Base-by-base conservation (phyloP, 495 filamentous ascomycete species). In the Daldinia grandis region DNA sequence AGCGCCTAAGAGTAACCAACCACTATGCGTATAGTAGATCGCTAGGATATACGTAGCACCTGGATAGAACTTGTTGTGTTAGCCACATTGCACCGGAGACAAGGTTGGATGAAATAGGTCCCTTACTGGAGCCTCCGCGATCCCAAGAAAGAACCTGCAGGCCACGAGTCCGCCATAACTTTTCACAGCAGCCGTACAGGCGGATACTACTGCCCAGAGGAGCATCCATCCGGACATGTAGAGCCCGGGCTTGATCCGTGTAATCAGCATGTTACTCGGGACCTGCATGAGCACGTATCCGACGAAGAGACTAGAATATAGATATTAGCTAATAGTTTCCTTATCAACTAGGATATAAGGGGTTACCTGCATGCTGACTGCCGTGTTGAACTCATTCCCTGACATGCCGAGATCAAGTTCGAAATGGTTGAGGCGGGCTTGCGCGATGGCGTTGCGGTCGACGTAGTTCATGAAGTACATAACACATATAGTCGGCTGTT, bases 381-480 rank as follows among this genome's bases (percentile, higher is more conserved):
- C 80, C 4, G 83, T 80, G 54, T 86, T 82, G 63, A 81, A 88
- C 51, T 88, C 74, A 9, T 80, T 82, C 7, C 79, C 79, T 27
- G 76, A 58, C 76, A 88, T 80, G 15, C 76, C 72, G 0, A 87
- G 76, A 59, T 87, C 83, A 31, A 76, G 55, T 59, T 84, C 81
- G 2, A 87, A 72, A n/a, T 80, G 77, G 44, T 82, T 78, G 5
- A 86, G 77, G 10, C 78, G 73, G 15, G 83, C 81, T 75, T 76
- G 73, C 3, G 79, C 72, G 68, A 84, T 81, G 44, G 77, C 77
- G 58, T 86, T 87, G 31, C 84, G 74, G 51, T 86, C 85, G 58
- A 85, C 66, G 57, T 84, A 84, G 44, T 84, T 83, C 9, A 87
- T 71, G 60, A 84, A 80, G 56, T 86, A 86, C 82, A 85, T 84